Conservation (phyloP, 2,329 filamentous ascomycete genomes). For the Claviceps maximensis region DNA sequence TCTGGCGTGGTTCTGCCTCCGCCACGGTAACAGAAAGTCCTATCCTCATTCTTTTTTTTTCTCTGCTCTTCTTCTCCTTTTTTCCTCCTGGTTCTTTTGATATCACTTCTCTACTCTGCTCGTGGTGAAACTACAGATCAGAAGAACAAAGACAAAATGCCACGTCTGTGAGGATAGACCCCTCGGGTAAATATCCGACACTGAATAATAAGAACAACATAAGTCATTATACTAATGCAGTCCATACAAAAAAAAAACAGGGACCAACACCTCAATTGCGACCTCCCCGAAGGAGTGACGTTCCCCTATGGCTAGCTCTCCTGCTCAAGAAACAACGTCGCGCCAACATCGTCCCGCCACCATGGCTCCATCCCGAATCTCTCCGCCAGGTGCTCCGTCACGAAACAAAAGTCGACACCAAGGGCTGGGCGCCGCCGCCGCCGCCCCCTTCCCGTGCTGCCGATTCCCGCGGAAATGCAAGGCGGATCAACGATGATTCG, state of each 20-base stretch:
- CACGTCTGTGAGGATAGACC: too few relatives aligned
- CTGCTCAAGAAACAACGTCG: slow-evolving; percentile 89
- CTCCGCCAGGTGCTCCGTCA: slow-evolving; percentile 66
- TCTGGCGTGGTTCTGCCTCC: neutral
- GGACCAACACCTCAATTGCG: slow-evolving; percentile 63
- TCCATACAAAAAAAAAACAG: too few relatives aligned
- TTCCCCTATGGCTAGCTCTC: slow-evolving; percentile 90
- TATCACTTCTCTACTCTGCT: too few relatives aligned
- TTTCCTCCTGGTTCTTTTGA: too few relatives aligned
- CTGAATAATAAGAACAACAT: neutral
- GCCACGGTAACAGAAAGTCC: too few relatives aligned
- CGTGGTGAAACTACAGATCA: neutral
- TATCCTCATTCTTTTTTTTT: too few relatives aligned
- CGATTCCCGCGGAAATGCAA: slow-evolving; percentile 31
- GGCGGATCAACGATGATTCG: slow-evolving; percentile 15
- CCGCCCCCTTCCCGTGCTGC: slow-evolving; percentile 43
- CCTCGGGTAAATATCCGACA: too few relatives aligned
- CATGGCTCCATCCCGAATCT: slow-evolving; percentile 71
- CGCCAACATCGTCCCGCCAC: slow-evolving; percentile 81
- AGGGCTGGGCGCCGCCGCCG: slow-evolving; percentile 66
- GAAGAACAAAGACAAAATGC: neutral
- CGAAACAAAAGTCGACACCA: slow-evolving; percentile 60
- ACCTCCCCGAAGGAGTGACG: slow-evolving; percentile 63
- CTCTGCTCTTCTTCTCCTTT: too few relatives aligned
- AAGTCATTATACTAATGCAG: neutral